Evolutionary conservation across 331 rosid species (phyloP), one percentile per base, ranked within the genome.

Genomic region (Stylosanthes scabra): DNA sequence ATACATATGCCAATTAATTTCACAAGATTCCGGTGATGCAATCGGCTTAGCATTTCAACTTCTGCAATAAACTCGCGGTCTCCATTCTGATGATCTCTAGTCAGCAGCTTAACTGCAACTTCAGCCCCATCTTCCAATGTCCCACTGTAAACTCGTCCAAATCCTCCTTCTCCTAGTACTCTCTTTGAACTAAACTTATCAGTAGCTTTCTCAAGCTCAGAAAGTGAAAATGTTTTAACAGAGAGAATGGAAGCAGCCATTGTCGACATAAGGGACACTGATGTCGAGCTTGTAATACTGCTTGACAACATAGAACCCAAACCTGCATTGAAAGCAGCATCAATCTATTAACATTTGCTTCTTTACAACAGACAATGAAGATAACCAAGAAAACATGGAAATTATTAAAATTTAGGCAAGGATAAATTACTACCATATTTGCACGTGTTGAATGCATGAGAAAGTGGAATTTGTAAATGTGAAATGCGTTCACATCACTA

Each of bases 61-160:
- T 93, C 98, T 28, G 97, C 96, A 71, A 93, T 91, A 85, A 93
- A 93, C 82, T 93, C 97, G 64, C 97, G 96, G 74, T 93, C 97
- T 40, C 97, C 93, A 82, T 93, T 89, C 78, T 91, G 96, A 80
- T 83, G 80, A 71, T 86, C 93, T 80, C 88, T 84, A 5, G 97
- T 89, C 58, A 93, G 97, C 76, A 89, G 71, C 87, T 93, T 93
- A 74, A 91, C 96, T n/a, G 97, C 98, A 86, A 88, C 96, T 86
- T 87, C 97, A 72, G 83, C 75, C 80, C 92, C 92, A 85, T 86
- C 97, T 71, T 89, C 96, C 83, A 93, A 79, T 70, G 85, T 83
- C 47, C 98, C 98, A 75, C 47, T 78, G 83, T 89, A 93, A 68
- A 93, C 98, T 61, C 96, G 87, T 54, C 98, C 97, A 89, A 93